phyloP scores from a whole-genome alignment of 352 stramenopile genomes.

The Blastocystis hominis region DNA sequence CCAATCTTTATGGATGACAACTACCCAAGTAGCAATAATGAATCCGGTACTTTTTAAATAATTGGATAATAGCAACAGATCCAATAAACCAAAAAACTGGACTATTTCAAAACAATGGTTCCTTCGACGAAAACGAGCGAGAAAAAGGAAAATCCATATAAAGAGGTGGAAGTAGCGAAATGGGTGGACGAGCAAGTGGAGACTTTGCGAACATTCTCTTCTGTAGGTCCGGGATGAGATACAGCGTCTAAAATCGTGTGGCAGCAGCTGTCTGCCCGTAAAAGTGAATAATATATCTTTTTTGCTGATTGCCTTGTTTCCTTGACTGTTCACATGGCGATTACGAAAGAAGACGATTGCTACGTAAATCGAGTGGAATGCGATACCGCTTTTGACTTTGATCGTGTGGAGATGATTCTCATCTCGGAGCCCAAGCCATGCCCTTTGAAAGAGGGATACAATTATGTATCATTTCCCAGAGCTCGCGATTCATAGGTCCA shows the following conservation, averaged over 20 bases:
- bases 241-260: not conserved
- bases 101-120: conserved; percentile 21
- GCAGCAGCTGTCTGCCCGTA: not conserved
- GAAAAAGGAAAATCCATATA: not conserved
- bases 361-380: conserved; percentile 56
- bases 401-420: conserved; percentile 7
- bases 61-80: not conserved
- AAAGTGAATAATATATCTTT: conserved; percentile 56
- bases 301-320: not conserved
- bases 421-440: conserved; percentile 40
- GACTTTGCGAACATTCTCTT: not conserved
- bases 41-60: not conserved
- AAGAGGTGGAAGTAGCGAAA: conserved; percentile 31
- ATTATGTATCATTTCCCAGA: not conserved
- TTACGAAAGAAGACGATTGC: not conserved
- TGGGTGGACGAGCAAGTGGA: conserved; percentile 24
- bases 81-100: not conserved
- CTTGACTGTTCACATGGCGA: conserved; percentile 32
- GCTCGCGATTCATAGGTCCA: conserved; percentile 29
- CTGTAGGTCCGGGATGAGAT: conserved; percentile 17
- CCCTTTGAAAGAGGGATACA: conserved; percentile 41
- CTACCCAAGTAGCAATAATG: not conserved
- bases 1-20: not conserved
- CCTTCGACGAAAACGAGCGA: not conserved
- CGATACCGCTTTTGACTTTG: conserved; percentile 53